phyloP scores from a whole-genome alignment of 1,284 basidiomycete species.

The Austroboletus sp. region DNA sequence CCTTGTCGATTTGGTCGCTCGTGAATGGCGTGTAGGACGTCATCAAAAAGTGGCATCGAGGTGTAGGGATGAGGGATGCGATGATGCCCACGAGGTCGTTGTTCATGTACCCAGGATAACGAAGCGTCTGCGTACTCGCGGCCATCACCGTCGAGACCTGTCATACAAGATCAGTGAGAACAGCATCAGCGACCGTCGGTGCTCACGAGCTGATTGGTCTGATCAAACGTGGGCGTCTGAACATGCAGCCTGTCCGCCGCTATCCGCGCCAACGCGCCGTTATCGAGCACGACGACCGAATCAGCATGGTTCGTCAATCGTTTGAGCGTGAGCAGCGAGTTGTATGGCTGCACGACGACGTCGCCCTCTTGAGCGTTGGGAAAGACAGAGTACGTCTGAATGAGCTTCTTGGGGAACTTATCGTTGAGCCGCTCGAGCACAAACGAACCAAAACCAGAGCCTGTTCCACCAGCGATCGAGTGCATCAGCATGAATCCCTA shows the following conservation, averaged over 20 bases:
- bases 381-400: conserved; percentile 98
- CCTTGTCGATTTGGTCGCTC: conserved; percentile 91
- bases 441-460: conserved; percentile 95
- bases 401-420: conserved; percentile 97
- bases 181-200: conserved; percentile 4
- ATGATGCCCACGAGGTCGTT: conserved; percentile 98
- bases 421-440: conserved; percentile 94
- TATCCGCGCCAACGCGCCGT: conserved; percentile 87
- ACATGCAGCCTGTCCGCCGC: conserved; percentile 87
- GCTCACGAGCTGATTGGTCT: conserved; percentile 85
- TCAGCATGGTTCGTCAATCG: conserved; percentile 94
- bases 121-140: conserved; percentile 92
- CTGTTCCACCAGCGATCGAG: conserved; percentile 97
- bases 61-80: conserved; percentile 94
- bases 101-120: conserved; percentile 99
- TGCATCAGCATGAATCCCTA: conserved; percentile 99
- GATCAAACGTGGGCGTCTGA: conserved; percentile 87
- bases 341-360: conserved; percentile 98
- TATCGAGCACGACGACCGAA: conserved; percentile 95
- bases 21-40: conserved; percentile 99
- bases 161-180: not conserved
- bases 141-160: conserved; percentile 94
- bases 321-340: conserved; percentile 90
- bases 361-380: conserved; percentile 88
- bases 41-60: conserved; percentile 98